Base-by-base conservation (phyloP, 805 yeast genomes). In the Saccharomyces jurei region DNA sequence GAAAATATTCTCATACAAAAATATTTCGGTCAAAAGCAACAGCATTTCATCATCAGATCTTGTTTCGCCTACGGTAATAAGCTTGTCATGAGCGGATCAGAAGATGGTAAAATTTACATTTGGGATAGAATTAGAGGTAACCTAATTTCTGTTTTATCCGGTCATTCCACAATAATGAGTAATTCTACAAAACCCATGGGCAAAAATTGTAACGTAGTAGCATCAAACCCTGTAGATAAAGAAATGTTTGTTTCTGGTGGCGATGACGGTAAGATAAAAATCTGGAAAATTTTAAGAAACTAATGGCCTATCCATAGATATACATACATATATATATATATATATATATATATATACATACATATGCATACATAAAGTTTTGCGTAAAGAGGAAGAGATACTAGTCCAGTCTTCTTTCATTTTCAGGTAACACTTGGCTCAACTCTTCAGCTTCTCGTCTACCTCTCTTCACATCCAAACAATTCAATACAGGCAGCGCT, bases 101-200 rank as follows among this genome's bases (percentile, higher is more conserved):
- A 87, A 64, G 95, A 90, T 67, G 89, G 89, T 0, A 74, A 78
- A 52, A 77, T 88, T 3, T 89, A 83, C 65, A 74, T 90, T 1
- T 89, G 96, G 96, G 87, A 87, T 63, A 75, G 84, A 22, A 76
- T 77, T 50, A 83, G 83, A 27, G 90, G 94, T 5, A 83, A 83
- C 55, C 74, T 88, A 26, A 71, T 90, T 3, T 71, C 71, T 17
- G 71, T 69, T 4, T 30, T 69, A 31, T 54, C 63, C 5, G 72
- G 68, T 2, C 72, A 69, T 50, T 25, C 25, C 22, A 30, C 25
- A 21, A 5, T 21, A 21, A 30, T 30, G 36, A 29, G 41, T 8
- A 48, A 26, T 13, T 36, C 44, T 8, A 17, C 44, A 4, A 64
- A 63, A 52, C 60, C 63, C 50, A 56, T 59, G 41, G 66, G 68